Conservation (phyloP, 371 early-diverging fungal genomes). For the Mortierella sp. region DNA sequence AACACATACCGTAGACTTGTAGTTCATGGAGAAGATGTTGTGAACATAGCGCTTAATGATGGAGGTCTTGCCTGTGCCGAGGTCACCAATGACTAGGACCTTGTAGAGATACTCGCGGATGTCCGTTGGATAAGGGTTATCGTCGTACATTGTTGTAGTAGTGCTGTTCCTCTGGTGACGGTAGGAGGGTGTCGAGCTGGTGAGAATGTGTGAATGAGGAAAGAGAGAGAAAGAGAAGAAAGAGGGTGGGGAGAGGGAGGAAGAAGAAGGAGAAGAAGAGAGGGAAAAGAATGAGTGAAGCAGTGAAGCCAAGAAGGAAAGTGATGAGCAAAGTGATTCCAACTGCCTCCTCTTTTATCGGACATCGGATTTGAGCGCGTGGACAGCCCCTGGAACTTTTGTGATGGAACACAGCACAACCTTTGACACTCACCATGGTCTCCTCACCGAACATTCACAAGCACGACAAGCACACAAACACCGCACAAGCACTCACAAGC, state of each 20-base stretch:
- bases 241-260: neutral
- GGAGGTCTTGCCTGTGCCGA: slow-evolving; percentile 73
- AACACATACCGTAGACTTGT: slow-evolving; percentile 76
- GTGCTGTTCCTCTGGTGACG: too few relatives aligned
- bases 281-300: neutral
- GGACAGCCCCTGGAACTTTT: too few relatives aligned
- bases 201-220: neutral
- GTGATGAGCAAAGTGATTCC: neutral
- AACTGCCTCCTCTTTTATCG: too few relatives aligned
- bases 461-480: too few relatives aligned
- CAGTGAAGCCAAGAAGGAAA: neutral
- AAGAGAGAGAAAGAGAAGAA: neutral
- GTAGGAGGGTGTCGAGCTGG: too few relatives aligned
- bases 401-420: too few relatives aligned
- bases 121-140: slow-evolving; percentile 44
- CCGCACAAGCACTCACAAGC: too few relatives aligned
- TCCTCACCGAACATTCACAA: too few relatives aligned
- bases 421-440: too few relatives aligned
- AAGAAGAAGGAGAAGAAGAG: neutral
- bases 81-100: slow-evolving; percentile 82
- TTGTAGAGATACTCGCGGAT: slow-evolving; percentile 73
- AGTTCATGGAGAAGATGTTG: slow-evolving; percentile 76
- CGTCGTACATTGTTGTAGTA: slow-evolving; percentile 20
- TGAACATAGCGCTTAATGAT: slow-evolving; percentile 58
- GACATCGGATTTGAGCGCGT: too few relatives aligned